A percentile compares a stretch with the other conserved stretches of the same genome.
phyloP scores from a whole-genome alignment of 768 basidiomycete species.

The Mrakia gelida region DNA sequence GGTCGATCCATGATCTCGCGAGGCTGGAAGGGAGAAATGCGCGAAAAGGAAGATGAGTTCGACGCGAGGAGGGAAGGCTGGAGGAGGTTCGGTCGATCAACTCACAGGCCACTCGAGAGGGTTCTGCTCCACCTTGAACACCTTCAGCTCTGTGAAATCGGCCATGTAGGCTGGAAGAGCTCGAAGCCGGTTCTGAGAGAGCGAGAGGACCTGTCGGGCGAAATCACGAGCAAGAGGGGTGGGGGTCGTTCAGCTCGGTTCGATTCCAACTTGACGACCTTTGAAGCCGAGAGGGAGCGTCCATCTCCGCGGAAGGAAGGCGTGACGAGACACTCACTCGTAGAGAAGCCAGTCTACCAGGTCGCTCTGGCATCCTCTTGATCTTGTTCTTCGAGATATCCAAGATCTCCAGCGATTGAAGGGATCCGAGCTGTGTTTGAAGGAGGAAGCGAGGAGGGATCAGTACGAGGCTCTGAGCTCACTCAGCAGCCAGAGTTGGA shows the following conservation, averaged over 20 bases:
- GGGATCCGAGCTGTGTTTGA: slow-evolving; percentile 42
- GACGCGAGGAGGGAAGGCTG: not conserved
- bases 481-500: not conserved
- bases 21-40: not conserved
- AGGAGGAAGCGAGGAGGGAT: not conserved
- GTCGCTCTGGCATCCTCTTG: slow-evolving; percentile 63
- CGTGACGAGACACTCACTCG: slow-evolving; percentile 47
- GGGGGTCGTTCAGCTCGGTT: not conserved
- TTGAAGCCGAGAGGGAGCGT: not conserved
- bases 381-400: slow-evolving; percentile 93
- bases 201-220: slow-evolving; percentile 66
- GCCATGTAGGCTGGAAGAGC: slow-evolving; percentile 72
- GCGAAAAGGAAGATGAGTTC: not conserved
- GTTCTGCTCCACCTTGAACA: slow-evolving; percentile 84
- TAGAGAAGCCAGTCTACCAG: slow-evolving; percentile 72
- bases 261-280: not conserved
- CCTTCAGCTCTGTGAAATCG: slow-evolving; percentile 64
- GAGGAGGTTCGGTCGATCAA: not conserved
- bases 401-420: slow-evolving; percentile 85
- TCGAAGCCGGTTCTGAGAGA: slow-evolving; percentile 78
- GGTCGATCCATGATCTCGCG: slow-evolving; percentile 11
- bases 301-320: no score
- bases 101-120: slow-evolving; percentile 82
- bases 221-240: not conserved
- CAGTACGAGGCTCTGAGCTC: not conserved